Base-by-base conservation (phyloP, 768 basidiomycete genomes). In the Termitomyces eurrhizus region DNA sequence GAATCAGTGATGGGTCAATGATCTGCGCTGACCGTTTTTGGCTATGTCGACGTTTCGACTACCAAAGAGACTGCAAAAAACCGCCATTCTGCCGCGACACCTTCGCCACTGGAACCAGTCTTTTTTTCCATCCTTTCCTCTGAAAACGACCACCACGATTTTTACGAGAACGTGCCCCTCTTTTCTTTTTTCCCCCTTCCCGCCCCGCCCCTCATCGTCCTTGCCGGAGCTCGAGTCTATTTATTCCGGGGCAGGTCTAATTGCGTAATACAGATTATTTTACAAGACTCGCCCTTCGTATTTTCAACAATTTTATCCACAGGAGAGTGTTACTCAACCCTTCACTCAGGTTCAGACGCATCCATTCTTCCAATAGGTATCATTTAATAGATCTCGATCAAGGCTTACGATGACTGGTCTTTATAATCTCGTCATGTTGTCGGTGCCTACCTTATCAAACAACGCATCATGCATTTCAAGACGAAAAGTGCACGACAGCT, bases 21-120 rank as follows among this genome's bases (percentile, higher is more conserved):
- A 54, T 54, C 53, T 54, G 11, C 53, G 39, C 39, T 42, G 53
- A n/a, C 53, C 39, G 29, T n/a, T 54, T 52, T n/a, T 42, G 53
- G 53, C 18, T 8, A 32, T 33, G 41, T 42, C 18, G 7, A 42
- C 41, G 18, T 5, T 16, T 16, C 41, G 18, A 29, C 29, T 4
- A 29, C 29, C 4, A 4, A 29, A 29, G 29, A 29, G 29, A 29
- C 29, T 4, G 29, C 29, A 18, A n/a, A 42, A 41, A 42, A 42
- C 16, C 18, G 7, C 16, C 16, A 42, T 2, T 16, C 7, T 12
- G 16, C 6, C 18, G 41, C 41, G 41, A 18, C 41, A n/a, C 41
- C 18, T 52, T 2, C 4, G 21, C 21, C 1, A 21, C 21, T 21
- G 1, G 35, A 36, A 3, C 16, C 11, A 36, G n/a, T 12, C 45